Percentiles rank a stretch among this genome's conserved stretches.
phyloP scores from a whole-genome alignment of 176 grass and related monocot species.

The Oryza punctata region DNA sequence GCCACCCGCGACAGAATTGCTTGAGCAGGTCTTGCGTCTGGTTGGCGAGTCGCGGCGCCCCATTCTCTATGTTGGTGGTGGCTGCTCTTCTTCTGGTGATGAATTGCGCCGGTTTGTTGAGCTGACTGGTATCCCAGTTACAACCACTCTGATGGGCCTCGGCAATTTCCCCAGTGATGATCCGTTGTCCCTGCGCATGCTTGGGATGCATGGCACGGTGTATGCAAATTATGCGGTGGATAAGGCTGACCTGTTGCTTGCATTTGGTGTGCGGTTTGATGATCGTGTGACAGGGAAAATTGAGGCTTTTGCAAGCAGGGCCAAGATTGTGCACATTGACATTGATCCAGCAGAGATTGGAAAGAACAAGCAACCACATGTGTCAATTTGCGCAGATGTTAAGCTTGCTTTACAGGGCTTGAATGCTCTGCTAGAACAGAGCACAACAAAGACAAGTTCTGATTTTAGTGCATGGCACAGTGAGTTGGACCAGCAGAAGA shows the following conservation, averaged over 20 bases:
- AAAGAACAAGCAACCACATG: slow-evolving; percentile 96
- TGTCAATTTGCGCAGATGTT: slow-evolving; percentile 88
- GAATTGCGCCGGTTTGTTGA: slow-evolving; percentile 77
- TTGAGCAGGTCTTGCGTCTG: slow-evolving; percentile 84
- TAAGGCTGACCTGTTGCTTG: slow-evolving; percentile 91
- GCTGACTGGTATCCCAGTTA: slow-evolving; percentile 78
- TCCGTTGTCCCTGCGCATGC: slow-evolving; percentile 76
- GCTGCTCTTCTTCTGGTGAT: slow-evolving; percentile 71
- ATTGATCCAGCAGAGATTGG: slow-evolving; percentile 98
- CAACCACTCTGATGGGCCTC: slow-evolving; percentile 95
- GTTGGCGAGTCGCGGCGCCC: slow-evolving; percentile 74
- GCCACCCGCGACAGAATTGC: slow-evolving; percentile 49
- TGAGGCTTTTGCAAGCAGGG: slow-evolving; percentile 90
- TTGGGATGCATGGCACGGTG: slow-evolving; percentile 96
- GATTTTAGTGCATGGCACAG: slow-evolving; percentile 63
- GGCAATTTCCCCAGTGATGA: slow-evolving; percentile 80
- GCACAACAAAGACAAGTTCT: slow-evolving; percentile 27
- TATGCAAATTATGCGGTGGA: slow-evolving; percentile 93
- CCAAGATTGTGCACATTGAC: slow-evolving; percentile 98
- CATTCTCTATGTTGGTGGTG: slow-evolving; percentile 88
- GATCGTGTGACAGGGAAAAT: slow-evolving; percentile 96
- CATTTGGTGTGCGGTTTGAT: slow-evolving; percentile 95
- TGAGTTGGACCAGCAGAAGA: slow-evolving; percentile 87
- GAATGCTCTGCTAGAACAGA: slow-evolving; percentile 60
- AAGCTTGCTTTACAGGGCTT: slow-evolving; percentile 74